These are phyloP conservation scores for Hygrocybe coccinea DNA, from an alignment of 768 basidiomycete species.

Conservation along the genomic window DNA sequence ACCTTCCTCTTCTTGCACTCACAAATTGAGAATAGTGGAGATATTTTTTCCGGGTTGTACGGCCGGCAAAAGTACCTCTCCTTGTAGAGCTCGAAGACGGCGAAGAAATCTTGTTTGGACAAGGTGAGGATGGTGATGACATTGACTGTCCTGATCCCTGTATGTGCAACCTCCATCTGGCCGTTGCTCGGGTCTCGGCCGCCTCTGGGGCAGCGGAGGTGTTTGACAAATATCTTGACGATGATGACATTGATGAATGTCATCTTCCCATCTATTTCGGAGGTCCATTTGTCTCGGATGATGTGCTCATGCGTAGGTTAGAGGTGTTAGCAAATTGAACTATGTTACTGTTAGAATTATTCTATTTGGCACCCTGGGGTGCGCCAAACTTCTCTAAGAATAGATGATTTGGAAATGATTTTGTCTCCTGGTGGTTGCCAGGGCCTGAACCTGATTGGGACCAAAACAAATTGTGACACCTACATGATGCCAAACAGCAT, in stretches of 20 bases:
- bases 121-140: constrained; percentile 1
- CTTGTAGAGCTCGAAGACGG: constrained; percentile 2
- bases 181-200: constrained; percentile 1
- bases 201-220: constrained; percentile 7
- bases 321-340: neutral
- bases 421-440: too few species aligned
- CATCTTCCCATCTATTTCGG: constrained; percentile 3
- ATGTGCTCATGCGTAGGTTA: constrained; percentile 7
- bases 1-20: neutral
- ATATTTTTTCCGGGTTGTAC: constrained; percentile 10
- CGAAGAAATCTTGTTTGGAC: constrained; percentile 9
- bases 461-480: too few species aligned
- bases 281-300: constrained; percentile 3
- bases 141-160: neutral
- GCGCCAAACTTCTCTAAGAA: too few species aligned
- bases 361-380: too few species aligned
- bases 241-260: constrained; percentile 7
- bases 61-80: neutral
- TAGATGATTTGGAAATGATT: too few species aligned
- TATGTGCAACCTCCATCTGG: constrained; percentile 11
- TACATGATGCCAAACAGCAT: too few species aligned
- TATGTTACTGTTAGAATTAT: too few species aligned
- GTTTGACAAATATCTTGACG: constrained; percentile 6
- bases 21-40: constrained; percentile 5
- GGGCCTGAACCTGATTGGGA: too few species aligned